These are phyloP conservation scores for Suillus subalutaceus DNA, from an alignment of 768 basidiomycete species.

Conservation along the genomic window DNA sequence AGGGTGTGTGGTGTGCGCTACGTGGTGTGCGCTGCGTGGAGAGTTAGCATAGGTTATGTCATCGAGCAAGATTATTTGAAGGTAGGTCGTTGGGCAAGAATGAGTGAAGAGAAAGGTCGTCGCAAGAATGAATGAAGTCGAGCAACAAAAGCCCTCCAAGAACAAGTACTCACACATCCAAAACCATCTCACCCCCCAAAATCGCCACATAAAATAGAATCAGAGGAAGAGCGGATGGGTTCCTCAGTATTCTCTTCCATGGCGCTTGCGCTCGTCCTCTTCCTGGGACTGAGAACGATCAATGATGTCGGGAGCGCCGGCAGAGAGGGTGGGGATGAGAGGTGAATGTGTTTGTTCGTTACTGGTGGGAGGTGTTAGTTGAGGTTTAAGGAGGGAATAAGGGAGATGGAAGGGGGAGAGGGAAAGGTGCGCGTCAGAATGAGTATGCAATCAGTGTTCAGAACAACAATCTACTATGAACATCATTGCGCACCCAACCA, in stretches of 20 bases:
- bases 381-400: not conserved
- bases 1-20: too few species aligned
- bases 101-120: not conserved
- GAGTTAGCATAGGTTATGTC: not conserved
- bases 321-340: not conserved
- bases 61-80: not conserved
- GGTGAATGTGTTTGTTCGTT: not conserved
- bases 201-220: constrained; percentile 59
- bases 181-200: constrained; percentile 50
- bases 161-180: constrained; percentile 29
- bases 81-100: not conserved
- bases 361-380: not conserved
- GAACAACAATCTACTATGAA: accelerated
- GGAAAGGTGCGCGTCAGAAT: not conserved
- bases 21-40: constrained; percentile 49
- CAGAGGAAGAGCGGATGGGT: constrained; percentile 75
- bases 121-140: too few species aligned
- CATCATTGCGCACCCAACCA: not conserved
- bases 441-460: not conserved
- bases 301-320: not conserved
- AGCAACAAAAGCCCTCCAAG: too few species aligned
- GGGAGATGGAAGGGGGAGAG: not conserved
- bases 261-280: not conserved
- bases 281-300: not conserved
- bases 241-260: constrained; percentile 51